Base-by-base conservation (phyloP, 2,329 filamentous ascomycete genomes). In the Neoarthrinium moseri region DNA sequence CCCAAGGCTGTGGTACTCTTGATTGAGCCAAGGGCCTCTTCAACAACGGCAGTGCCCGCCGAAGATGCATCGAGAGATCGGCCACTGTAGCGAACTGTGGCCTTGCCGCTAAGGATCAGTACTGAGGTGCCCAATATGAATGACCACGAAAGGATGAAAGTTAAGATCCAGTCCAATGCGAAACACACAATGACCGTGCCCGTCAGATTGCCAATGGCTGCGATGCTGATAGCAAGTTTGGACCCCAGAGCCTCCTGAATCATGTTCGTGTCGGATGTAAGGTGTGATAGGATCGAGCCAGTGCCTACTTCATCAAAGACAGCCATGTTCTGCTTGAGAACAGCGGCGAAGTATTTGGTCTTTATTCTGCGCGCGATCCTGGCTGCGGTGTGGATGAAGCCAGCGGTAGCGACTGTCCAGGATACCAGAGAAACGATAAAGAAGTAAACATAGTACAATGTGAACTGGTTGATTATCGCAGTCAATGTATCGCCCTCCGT, bases 121-220 rank as follows among this genome's bases (percentile, higher is more conserved):
- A 68, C 64, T 12, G 68, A 55, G 6, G 70, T 64, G 4, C 66
- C 67, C 7, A 70, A 47, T 2, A 72, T 45, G 10, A 71, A 67
- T 0, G 58, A 64, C 3, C 40, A 43, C 7, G 33, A 23, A 26
- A 27, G 34, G 36, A 74, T 71, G 1, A 74, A 57, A 0, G 71
- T 72, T 8, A 72, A 61, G 56, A 72, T 69, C 68, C 70, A 74
- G 27, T 71, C 63, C 4, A 63, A 64, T 13, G 62, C 44, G 49
- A 73, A 65, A 27, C 69, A 65, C 36, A 69, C 62, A 47, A 67
- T 56, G 45, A 70, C 67, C 4, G 67, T 60, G 18, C 69, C 55
- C 8, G 67, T 45, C 52, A 72, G 65, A n/a, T 68, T 62, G 1
- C 69, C 57, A 4, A 67, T 17, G n/a, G 46, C 39, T 6, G 46